phyloP scores from a whole-genome alignment of 2,329 filamentous ascomycete species.

The Paraconiothyrium brasiliense region DNA sequence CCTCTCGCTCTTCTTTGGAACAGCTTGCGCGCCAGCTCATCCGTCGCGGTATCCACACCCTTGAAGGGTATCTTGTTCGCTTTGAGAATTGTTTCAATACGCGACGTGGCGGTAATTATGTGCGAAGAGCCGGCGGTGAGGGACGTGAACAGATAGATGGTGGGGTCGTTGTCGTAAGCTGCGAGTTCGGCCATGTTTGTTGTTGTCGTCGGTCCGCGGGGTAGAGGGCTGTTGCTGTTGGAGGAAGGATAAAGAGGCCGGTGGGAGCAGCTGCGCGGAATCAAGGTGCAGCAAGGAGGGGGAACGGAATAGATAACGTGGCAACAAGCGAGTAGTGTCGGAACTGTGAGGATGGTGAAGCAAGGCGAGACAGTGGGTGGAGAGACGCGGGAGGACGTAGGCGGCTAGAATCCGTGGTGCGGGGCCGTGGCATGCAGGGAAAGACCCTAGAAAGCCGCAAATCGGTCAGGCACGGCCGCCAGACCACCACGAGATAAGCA shows the following conservation, averaged over 20 bases:
- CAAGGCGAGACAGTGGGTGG: constrained; percentile 17
- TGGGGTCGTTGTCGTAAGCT: constrained; percentile 57
- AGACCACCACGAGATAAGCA: not conserved
- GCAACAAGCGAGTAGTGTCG: not conserved
- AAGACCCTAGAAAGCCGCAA: constrained; percentile 1
- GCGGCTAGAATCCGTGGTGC: constrained; percentile 14
- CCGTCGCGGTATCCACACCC: constrained; percentile 88
- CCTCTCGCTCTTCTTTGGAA: constrained; percentile 87
- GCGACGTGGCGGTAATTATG: constrained; percentile 94
- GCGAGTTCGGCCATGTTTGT: constrained; percentile 51
- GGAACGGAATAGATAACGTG: not conserved
- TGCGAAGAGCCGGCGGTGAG: constrained; percentile 94
- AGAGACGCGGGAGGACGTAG: constrained; percentile 5
- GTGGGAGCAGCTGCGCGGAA: not conserved
- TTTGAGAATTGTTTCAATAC: constrained; percentile 94
- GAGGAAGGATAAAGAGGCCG: not conserved
- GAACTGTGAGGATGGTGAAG: not conserved
- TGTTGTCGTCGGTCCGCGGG: not conserved
- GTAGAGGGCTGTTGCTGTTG: constrained; percentile 11
- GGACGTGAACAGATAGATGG: constrained; percentile 93
- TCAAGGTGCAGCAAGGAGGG: not conserved
- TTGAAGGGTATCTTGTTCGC: constrained; percentile 95
- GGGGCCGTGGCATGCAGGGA: constrained; percentile 12
- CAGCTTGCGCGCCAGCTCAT: constrained; percentile 86
- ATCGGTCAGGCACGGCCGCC: not conserved